Evolutionary conservation across 163 green algal genomes (phyloP).

Genomic region (Scenedesmus sp.): DNA sequence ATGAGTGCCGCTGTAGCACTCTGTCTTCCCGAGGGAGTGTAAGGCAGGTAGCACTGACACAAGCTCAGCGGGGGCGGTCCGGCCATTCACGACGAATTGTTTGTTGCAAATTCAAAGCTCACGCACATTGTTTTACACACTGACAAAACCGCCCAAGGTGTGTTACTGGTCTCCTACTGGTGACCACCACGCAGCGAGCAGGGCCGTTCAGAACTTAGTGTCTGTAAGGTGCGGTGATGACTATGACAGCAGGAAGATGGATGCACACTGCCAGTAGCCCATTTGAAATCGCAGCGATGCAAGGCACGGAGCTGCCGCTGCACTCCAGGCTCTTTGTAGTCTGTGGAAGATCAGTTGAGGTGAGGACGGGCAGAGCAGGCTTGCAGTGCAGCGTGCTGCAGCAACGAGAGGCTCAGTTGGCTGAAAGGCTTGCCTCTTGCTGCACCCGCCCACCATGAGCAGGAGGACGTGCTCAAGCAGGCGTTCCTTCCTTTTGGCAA

Average conservation of each 20-base stretch:
- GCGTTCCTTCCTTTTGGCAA: slow-evolving; percentile 76
- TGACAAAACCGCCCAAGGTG: slow-evolving; percentile 6
- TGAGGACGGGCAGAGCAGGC: slow-evolving; percentile 38
- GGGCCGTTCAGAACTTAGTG: background rate
- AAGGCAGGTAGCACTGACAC: background rate
- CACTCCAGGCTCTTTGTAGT: slow-evolving; percentile 78
- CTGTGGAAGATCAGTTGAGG: slow-evolving; percentile 81
- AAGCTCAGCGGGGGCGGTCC: background rate
- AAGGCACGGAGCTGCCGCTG: background rate
- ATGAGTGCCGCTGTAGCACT: background rate
- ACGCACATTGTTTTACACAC: background rate
- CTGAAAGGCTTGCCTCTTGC: background rate
- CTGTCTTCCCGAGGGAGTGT: background rate
- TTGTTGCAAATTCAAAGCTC: background rate
- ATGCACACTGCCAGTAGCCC: background rate
- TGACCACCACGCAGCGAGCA: background rate
- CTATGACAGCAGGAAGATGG: background rate
- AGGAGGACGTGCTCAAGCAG: slow-evolving; percentile 74
- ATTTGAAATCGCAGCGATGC: background rate
- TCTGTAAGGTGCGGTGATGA: background rate
- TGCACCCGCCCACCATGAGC: background rate
- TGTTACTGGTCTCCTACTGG: background rate
- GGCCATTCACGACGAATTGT: too few relatives aligned
- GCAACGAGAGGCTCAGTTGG: background rate
- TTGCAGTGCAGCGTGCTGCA: background rate